Evolutionary conservation across 208 protist species (phyloP).

Genomic region (Porcisia hertigi): DNA sequence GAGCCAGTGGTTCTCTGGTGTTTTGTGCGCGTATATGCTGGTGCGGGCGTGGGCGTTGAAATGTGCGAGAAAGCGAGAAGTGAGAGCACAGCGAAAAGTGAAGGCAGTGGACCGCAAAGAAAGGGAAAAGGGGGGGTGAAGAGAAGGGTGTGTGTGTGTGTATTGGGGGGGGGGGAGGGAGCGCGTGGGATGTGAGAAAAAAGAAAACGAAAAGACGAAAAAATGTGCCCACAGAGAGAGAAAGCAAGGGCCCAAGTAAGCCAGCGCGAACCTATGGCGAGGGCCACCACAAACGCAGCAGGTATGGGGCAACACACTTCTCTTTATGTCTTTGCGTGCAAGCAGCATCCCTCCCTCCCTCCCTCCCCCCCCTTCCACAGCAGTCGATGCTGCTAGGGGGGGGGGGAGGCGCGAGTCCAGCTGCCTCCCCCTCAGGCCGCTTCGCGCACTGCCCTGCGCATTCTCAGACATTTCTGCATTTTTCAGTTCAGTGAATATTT

Average conservation of each 20-base stretch:
- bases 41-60: neutral
- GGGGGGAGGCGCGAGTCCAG: neutral
- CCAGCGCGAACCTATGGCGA: neutral
- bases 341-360: neutral
- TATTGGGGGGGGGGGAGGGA: too few species aligned
- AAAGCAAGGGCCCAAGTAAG: neutral
- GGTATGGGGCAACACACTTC: neutral
- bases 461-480: neutral
- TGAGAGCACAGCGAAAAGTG: neutral
- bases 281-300: neutral
- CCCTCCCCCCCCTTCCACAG: neutral
- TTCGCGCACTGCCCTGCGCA: neutral
- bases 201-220: conserved; percentile 5
- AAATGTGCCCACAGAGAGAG: neutral
- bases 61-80: neutral
- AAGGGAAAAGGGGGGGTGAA: neutral
- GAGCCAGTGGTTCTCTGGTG: neutral
- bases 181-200: neutral
- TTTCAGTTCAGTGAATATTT: neutral
- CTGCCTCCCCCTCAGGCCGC: neutral
- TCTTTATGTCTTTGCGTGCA: neutral
- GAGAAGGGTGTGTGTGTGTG: too few species aligned
- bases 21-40: neutral
- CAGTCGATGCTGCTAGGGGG: neutral
- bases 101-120: neutral